Percentiles rank a stretch among this genome's conserved stretches.
phyloP scores from a whole-genome alignment of 345 rosid species.

The Geranium brycei region DNA sequence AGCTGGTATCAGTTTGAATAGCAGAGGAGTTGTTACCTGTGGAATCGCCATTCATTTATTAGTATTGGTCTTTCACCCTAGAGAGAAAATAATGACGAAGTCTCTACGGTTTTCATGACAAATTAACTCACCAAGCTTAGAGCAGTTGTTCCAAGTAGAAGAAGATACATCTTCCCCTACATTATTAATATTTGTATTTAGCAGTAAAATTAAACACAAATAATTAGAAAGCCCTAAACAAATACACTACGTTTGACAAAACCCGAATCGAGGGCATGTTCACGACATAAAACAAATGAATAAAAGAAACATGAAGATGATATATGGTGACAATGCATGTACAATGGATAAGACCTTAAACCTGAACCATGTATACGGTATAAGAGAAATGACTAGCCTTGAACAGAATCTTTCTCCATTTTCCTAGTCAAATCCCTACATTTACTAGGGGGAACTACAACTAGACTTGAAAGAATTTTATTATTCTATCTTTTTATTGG shows the following conservation, averaged over 20 bases:
- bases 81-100: neutral
- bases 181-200: constrained; percentile 9
- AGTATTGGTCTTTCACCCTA: constrained; percentile 8
- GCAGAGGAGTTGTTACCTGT: constrained; percentile 84
- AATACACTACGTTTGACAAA: neutral
- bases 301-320: no score
- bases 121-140: constrained; percentile 55
- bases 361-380: no score
- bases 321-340: no score
- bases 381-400: no score
- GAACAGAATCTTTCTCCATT: no score
- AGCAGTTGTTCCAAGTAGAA: constrained; percentile 96
- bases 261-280: neutral
- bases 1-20: constrained; percentile 78
- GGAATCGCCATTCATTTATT: constrained; percentile 12
- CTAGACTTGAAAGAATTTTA: no score
- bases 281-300: neutral
- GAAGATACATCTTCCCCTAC: constrained; percentile 99
- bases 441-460: no score
- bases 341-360: no score
- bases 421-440: no score
- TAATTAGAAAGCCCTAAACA: neutral
- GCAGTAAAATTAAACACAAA: constrained; percentile 2
- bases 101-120: neutral
- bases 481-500: no score